These are phyloP conservation scores for Pharus latifolius DNA, from an alignment of 176 grass and related monocot genomes.

Conservation along the genomic window DNA sequence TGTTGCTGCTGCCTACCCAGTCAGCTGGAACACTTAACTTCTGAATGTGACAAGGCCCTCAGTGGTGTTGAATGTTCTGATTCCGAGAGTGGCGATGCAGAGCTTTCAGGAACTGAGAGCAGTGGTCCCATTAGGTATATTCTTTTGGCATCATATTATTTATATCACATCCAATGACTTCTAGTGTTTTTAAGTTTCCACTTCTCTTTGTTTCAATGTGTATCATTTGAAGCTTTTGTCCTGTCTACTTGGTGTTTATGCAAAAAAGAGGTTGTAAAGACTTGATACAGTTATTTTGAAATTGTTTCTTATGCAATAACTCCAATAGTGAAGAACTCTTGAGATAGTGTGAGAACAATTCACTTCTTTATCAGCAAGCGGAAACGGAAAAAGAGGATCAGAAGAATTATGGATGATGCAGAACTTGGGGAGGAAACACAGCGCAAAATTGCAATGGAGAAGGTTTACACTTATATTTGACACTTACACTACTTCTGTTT, in stretches of 20 bases:
- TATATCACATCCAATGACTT: background rate
- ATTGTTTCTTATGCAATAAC: no score
- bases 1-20: constrained; percentile 81
- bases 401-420: constrained; percentile 93
- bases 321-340: no score
- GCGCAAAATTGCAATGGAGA: constrained; percentile 85
- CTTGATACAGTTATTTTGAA: no score
- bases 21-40: constrained; percentile 56
- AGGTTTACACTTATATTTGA: constrained; percentile 37
- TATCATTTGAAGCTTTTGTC: background rate
- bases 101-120: constrained; percentile 41
- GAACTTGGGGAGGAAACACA: constrained; percentile 96
- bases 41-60: constrained; percentile 64
- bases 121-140: constrained; percentile 43
- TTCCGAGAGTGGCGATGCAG: constrained; percentile 40
- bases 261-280: background rate
- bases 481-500: background rate
- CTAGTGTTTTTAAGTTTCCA: background rate
- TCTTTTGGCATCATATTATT: constrained; percentile 1
- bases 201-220: background rate
- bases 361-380: constrained; percentile 24
- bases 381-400: constrained; percentile 75
- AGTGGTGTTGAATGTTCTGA: constrained; percentile 52
- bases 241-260: background rate
- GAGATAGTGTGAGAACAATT: no score